A percentile compares a stretch with the other conserved stretches of the same genome.
These are phyloP conservation scores for Trypanosoma scelopori DNA, from an alignment of 208 protist genomes.

Conservation along the genomic window DNA sequence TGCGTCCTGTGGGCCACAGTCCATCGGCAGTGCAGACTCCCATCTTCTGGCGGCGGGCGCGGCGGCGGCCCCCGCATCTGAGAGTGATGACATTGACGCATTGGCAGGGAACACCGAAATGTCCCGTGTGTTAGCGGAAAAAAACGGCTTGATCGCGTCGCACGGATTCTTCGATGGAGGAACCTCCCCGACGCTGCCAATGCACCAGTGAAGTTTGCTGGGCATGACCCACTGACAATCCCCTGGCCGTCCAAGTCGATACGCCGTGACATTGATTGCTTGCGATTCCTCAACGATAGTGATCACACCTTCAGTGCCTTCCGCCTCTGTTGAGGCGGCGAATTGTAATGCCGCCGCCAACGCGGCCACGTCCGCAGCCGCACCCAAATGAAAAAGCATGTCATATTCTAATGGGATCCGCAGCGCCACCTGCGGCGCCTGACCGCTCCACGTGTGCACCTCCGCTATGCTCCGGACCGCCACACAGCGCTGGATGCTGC, in stretches of 20 bases:
- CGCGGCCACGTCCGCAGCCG: background rate
- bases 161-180: background rate
- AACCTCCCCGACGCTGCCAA: slow-evolving; percentile 16
- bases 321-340: background rate
- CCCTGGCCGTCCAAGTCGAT: slow-evolving; percentile 16
- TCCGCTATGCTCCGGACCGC: background rate
- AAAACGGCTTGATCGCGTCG: slow-evolving; percentile 1
- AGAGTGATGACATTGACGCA: background rate
- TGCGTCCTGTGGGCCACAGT: background rate
- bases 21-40: background rate
- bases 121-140: background rate
- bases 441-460: slow-evolving; percentile 8
- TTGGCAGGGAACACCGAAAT: background rate
- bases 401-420: slow-evolving; percentile 22
- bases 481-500: slow-evolving; percentile 24
- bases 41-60: too few relatives aligned
- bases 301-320: background rate
- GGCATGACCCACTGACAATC: slow-evolving; percentile 7
- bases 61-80: background rate
- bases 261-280: background rate
- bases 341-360: slow-evolving; percentile 7
- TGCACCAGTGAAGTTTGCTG: background rate
- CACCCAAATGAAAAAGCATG: slow-evolving; percentile 13
- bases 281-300: slow-evolving; percentile 5
- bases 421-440: slow-evolving; percentile 12